Base-by-base conservation (phyloP, 2,329 filamentous ascomycete species). In the Colletotrichum musicola region DNA sequence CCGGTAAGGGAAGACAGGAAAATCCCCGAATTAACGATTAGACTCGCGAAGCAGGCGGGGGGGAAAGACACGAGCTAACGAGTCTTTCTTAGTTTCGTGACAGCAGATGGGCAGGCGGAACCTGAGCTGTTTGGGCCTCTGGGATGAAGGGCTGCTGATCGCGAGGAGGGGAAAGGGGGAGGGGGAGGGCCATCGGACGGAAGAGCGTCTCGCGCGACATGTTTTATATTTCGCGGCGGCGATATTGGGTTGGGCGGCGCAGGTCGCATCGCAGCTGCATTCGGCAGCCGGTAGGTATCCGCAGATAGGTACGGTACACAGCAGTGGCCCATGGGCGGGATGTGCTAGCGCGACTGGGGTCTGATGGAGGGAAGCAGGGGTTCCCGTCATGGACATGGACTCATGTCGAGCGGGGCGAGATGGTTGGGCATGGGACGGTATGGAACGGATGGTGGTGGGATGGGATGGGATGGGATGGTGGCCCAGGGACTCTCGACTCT, bases 11-110 rank as follows among this genome's bases (percentile, higher is more conserved):
- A 14, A 47, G 46, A 35, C 46, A 54, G 27, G 47, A 54, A 30
- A 25, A 42, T 47, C 54, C 59, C 53, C 30, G 30, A 42, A 40
- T 50, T 54, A 46, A 55, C 22, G 38, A 18, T 51, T 49, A 35
- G 40, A 63, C 35, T 22, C 40, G 44, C 16, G 44, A 46, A 46
- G 44, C 16, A 18, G 44, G 44, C 16, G 44, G 18, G 44, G 44
- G 5, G 44, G 46, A 61, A 63, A 68, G 68, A 67, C 68, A 70
- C 64, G 68, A 70, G 58, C 58, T 50, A 68, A 68, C 63, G 64
- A 70, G 67, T 66, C 62, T 68, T 65, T 53, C 30, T 35, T 35
- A 35, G 30, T 35, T 35, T 35, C 30, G 14, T 60, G 67, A 68
- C 64, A 64, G 59, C 58, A 56, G 38, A 53, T 70, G 50, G 64